Base-by-base conservation (phyloP, 164 flowering plant genomes). In the Houttuynia cordata region DNA sequence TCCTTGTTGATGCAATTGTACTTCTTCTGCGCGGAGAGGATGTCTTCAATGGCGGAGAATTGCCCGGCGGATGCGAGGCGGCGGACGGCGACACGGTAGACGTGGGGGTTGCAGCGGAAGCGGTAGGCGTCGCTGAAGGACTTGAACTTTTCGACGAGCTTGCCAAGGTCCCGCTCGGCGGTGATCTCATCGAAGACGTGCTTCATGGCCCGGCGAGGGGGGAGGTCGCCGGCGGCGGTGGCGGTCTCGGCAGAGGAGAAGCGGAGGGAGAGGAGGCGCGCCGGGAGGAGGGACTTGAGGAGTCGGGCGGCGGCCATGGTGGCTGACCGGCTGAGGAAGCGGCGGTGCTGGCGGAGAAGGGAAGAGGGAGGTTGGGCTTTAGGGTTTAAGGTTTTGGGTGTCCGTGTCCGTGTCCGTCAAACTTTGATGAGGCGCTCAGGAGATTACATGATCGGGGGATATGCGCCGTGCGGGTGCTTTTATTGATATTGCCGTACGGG, bases 131-230 rank as follows among this genome's bases (percentile, higher is more conserved):
- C 69, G 10, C 78, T 80, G 45, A 52, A 56, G 4, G 62, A 23
- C 62, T 78, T 82, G 78, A 84, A 84, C 49, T 74, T 77, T 23
- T 78, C 51, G 34, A 77, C 81, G 18, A 81, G 64, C 40, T 51
- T 65, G 20, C 61, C 59, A 42, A 73, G 73, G 61, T 67, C 65
- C 24, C 75, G 67, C 49, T 75, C 81, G 18, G 56, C 49, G 74
- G 63, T 68, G 60, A 78, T 59, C 14, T 54, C 69, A 10, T 50
- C 1, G 53, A 42, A 24, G n/a, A 62, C 9, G 22, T 42, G 21
- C 24, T 39, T 62, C 23, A 17, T 23, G 55, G 30, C 18, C 14
- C 30, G 24, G 34, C 30, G 17, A 54, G 57, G 30, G 15, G 57
- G 30, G 17, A 17, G 15, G 14, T 13, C 56, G 3, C 8, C 56